These are phyloP conservation scores for Tricholoma saponaceum DNA, from an alignment of 768 basidiomycete species.

Conservation along the genomic window DNA sequence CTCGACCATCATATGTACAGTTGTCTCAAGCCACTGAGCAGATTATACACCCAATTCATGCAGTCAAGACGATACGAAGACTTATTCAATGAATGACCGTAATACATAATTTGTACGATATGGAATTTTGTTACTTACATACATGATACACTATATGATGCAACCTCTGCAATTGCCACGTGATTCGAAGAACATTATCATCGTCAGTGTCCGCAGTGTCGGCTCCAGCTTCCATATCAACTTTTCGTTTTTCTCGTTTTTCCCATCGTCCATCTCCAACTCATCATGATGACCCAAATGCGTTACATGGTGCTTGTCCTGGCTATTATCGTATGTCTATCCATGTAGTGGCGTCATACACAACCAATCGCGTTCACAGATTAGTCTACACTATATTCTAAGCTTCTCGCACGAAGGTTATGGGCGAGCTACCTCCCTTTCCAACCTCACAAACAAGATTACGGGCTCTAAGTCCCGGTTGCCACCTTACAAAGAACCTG, in stretches of 20 bases:
- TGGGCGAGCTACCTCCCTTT: constrained; percentile 53
- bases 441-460: constrained; percentile 34
- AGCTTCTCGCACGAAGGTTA: constrained; percentile 65
- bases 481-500: constrained; percentile 54
- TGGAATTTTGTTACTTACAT: no score
- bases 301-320: constrained; percentile 51
- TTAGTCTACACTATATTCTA: constrained; percentile 60
- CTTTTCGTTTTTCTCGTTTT: constrained; percentile 6
- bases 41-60: constrained; percentile 35
- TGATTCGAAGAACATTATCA: constrained; percentile 11
- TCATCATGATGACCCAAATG: constrained; percentile 52
- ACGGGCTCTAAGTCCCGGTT: constrained; percentile 16
- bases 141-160: no score
- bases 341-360: neutral
- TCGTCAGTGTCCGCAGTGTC: no score
- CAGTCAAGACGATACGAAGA: constrained; percentile 32
- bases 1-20: neutral
- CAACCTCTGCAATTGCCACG: neutral
- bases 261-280: constrained; percentile 2
- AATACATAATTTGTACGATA: no score
- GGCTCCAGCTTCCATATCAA: no score
- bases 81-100: no score
- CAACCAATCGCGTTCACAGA: constrained; percentile 23
- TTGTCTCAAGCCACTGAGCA: constrained; percentile 10
- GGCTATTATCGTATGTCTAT: constrained; percentile 37